Percentiles rank a stretch among this genome's conserved stretches.
Evolutionary conservation across 2,329 filamentous ascomycete genomes (phyloP).

Genomic region (Alternaria viburni): DNA sequence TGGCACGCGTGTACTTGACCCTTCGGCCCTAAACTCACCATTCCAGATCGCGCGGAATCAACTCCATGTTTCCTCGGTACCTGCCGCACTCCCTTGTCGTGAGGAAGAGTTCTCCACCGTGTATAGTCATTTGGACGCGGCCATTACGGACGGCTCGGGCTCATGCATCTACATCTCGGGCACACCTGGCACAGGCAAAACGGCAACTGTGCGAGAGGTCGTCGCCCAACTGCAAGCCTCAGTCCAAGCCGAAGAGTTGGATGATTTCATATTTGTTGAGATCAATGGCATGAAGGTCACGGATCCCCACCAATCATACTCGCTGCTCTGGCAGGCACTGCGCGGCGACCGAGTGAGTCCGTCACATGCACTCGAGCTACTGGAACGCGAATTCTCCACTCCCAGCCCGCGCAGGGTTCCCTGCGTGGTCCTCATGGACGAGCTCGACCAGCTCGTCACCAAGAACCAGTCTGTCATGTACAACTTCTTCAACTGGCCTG

Average conservation of each 20-base stretch:
- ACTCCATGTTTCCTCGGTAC: conserved; percentile 92
- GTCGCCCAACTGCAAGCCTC: conserved; percentile 87
- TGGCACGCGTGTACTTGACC: conserved; percentile 84
- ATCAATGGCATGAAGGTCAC: conserved; percentile 99
- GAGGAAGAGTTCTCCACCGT: conserved; percentile 91
- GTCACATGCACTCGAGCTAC: conserved; percentile 84
- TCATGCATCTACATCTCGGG: conserved; percentile 99
- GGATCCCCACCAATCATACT: conserved; percentile 95
- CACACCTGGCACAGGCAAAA: conserved; percentile 97
- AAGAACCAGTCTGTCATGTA: conserved; percentile 99
- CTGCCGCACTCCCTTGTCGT: conserved; percentile 85
- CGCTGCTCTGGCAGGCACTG: conserved; percentile 92
- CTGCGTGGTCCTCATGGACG: conserved; percentile 97
- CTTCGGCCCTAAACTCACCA: conserved; percentile 79
- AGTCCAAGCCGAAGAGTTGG: conserved; percentile 86
- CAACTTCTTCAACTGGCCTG: conserved; percentile 99
- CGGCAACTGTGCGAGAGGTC: conserved; percentile 94
- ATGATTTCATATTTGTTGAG: conserved; percentile 98
- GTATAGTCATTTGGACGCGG: conserved; percentile 90
- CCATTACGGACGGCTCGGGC: conserved; percentile 90
- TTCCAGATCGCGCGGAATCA: conserved; percentile 89
- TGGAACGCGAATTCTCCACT: conserved; percentile 91
- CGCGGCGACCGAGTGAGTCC: conserved; percentile 93
- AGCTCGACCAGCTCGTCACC: conserved; percentile 95
- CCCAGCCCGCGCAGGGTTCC: conserved; percentile 90